Base-by-base conservation (phyloP, 2,329 filamentous ascomycete genomes). In the Pseudocercospora cruenta region DNA sequence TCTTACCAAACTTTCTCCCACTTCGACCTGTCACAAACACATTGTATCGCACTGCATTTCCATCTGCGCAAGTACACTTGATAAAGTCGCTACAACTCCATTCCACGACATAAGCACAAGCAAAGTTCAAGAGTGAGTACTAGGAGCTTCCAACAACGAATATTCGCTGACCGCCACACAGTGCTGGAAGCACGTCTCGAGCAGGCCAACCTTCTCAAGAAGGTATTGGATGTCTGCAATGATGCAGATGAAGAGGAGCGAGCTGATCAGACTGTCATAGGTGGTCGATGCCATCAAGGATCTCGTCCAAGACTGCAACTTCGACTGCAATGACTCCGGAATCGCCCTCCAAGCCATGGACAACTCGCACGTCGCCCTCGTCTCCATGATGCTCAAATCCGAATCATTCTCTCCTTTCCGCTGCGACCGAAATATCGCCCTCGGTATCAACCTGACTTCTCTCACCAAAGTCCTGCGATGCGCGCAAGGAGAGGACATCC, bases 261-360 rank as follows among this genome's bases (percentile, higher is more conserved):
- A 68, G 31, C 73, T 78, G 64, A 70, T 62, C 53, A 65, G 6
- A n/a, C 54, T 21, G 6, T 7, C 58, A 19, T 73, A 97, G 93
- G 92, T 98, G 70, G 94, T 99, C 77, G 96, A 99, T 80, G 93
- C 96, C 75, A 97, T 99, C 89, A 98, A 97, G 83, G 95, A 99
- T 77, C 89, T 99, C 60, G 95, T 99, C 62, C 95, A 98, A 82
- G 95, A 99, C 84, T 99, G 95, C 90, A 99, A 99, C 84, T 99
- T 99, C 84, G 95, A 99, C 87, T 99, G 96, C 91, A 99, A 98
- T 91, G 96, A 99, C 86, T 94, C 93, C 63, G 95, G 95, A 69
- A 95, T 99, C 77, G 94, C 94, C 60, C 91, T 99, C 64, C 95
- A 99, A 83, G 95, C 95, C 77, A 99, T 99, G 96, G 95, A 99